A percentile compares a stretch with the other conserved stretches of the same genome.
phyloP scores from a whole-genome alignment of 78 protist genomes.

The Dictyostelium capitatum region DNA sequence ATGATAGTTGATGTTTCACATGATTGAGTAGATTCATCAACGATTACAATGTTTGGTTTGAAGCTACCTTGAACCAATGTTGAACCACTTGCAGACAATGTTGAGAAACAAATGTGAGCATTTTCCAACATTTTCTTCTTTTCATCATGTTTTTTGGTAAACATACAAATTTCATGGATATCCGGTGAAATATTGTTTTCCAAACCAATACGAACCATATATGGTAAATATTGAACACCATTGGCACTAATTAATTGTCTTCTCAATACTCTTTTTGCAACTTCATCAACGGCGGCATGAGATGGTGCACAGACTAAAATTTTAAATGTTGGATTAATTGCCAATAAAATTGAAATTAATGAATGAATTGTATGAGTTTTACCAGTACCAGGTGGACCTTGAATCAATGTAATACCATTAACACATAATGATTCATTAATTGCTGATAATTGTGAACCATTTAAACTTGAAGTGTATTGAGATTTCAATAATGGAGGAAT shows the following conservation, averaged over 20 bases:
- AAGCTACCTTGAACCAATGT: background rate
- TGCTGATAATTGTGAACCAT: conserved; percentile 23
- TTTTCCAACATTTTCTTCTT: background rate
- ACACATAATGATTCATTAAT: background rate
- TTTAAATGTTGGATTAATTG: background rate
- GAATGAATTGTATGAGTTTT: conserved; percentile 39
- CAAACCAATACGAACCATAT: conserved; percentile 18
- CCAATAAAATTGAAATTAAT: background rate
- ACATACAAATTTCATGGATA: conserved; percentile 18
- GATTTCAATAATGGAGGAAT: background rate
- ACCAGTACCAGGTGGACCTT: conserved; percentile 79
- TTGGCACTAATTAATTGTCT: background rate
- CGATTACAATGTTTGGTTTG: conserved; percentile 50
- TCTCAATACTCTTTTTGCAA: conserved; percentile 62
- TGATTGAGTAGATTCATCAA: conserved; percentile 91
- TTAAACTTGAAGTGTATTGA: background rate
- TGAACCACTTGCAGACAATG: conserved; percentile 45
- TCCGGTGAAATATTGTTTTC: background rate
- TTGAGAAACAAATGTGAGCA: conserved; percentile 22
- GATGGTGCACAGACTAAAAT: conserved; percentile 64
- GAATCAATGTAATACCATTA: background rate
- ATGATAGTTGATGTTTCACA: conserved; percentile 84
- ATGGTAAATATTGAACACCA: background rate
- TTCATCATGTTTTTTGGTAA: background rate
- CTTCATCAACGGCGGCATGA: conserved; percentile 90